Conservation (phyloP, 768 basidiomycete species). For the Polyporus arcularius region DNA sequence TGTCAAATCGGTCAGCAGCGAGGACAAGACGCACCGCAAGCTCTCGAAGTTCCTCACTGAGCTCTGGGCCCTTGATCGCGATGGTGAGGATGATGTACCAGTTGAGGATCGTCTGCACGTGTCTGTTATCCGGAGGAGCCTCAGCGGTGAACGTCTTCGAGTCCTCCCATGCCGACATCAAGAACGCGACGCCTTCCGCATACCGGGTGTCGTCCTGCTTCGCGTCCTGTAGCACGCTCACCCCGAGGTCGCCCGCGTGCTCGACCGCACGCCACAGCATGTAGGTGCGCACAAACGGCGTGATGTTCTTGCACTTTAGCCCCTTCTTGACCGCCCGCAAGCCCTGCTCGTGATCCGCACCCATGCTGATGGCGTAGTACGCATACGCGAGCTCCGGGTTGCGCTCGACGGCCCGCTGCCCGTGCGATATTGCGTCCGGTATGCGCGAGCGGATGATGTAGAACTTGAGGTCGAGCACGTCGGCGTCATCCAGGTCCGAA, state of each 20-base stretch:
- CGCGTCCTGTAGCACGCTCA: slow-evolving; percentile 48
- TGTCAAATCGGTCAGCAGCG: neutral
- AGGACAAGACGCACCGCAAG: slow-evolving; percentile 42
- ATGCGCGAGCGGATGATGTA: slow-evolving; percentile 50
- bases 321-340: slow-evolving; percentile 68
- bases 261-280: slow-evolving; percentile 64
- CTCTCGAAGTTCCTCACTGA: slow-evolving; percentile 51
- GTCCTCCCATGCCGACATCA: slow-evolving; percentile 62
- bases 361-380: slow-evolving; percentile 61
- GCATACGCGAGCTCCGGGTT: slow-evolving; percentile 64
- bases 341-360: slow-evolving; percentile 48
- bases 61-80: slow-evolving; percentile 50
- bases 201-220: slow-evolving; percentile 40
- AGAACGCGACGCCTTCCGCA: slow-evolving; percentile 62
- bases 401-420: slow-evolving; percentile 49
- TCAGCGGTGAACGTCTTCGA: slow-evolving; percentile 53
- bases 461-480: slow-evolving; percentile 67
- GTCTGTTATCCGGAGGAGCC: slow-evolving; percentile 62
- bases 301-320: slow-evolving; percentile 53
- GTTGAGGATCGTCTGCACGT: slow-evolving; percentile 59
- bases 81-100: slow-evolving; percentile 60
- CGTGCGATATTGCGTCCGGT: slow-evolving; percentile 48
- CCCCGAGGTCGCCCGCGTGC: slow-evolving; percentile 59
- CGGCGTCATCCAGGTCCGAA: slow-evolving; percentile 52
- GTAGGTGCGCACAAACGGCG: slow-evolving; percentile 57